These are phyloP conservation scores for Acanthamoeba rhysodes DNA, from an alignment of 208 protist genomes.

Conservation along the genomic window DNA sequence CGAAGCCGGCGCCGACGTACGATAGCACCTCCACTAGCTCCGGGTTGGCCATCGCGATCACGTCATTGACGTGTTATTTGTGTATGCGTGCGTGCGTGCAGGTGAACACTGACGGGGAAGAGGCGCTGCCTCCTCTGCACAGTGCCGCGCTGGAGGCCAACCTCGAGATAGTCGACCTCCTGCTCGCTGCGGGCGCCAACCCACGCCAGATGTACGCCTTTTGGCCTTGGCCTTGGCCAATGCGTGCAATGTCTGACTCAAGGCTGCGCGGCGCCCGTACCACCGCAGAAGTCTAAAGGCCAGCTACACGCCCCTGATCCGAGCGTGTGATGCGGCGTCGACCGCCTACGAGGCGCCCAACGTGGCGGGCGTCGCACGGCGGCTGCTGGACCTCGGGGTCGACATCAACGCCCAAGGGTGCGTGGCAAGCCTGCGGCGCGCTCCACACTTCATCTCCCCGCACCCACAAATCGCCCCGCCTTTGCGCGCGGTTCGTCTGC, in stretches of 20 bases:
- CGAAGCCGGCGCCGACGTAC: slow-evolving; percentile 2
- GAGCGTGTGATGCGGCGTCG: not conserved
- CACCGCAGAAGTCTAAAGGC: not conserved
- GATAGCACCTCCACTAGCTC: not conserved
- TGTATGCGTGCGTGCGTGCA: not conserved
- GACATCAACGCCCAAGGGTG: not conserved
- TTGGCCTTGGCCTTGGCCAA: not conserved
- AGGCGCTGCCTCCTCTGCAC: not conserved
- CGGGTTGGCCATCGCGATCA: not conserved
- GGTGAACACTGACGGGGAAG: not conserved
- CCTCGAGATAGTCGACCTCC: not conserved
- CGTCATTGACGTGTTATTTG: no score
- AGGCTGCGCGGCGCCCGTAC: no score
- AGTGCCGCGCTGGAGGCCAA: slow-evolving; percentile 14
- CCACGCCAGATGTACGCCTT: not conserved
- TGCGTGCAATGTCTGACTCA: no score
- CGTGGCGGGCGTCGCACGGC: not conserved
- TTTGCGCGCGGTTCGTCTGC: not conserved
- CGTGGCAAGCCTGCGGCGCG: not conserved
- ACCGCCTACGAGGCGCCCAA: not conserved
- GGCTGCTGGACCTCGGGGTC: not conserved
- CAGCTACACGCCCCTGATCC: not conserved
- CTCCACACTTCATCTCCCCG: not conserved
- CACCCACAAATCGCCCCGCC: not conserved
- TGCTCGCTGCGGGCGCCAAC: not conserved